These are phyloP conservation scores for Colletotrichum scovillei DNA, from an alignment of 2,329 filamentous ascomycete genomes.

Conservation along the genomic window DNA sequence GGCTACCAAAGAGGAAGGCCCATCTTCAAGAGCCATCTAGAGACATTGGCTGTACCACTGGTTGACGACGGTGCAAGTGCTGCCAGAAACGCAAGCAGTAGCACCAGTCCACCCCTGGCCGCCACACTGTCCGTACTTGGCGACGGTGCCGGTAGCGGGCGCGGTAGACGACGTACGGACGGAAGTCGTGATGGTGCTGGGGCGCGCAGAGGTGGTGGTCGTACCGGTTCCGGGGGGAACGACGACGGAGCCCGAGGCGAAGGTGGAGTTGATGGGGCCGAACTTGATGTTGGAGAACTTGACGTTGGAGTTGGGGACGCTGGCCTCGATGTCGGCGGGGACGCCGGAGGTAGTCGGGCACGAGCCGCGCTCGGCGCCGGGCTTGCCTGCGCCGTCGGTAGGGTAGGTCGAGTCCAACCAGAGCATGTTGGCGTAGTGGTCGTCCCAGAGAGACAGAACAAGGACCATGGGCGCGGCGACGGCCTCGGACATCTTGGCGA, in stretches of 20 bases:
- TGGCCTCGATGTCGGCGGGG: constrained; percentile 60
- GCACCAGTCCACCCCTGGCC: constrained; percentile 49
- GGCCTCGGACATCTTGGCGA: constrained; percentile 65
- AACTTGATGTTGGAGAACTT: constrained; percentile 68
- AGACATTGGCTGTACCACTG: constrained; percentile 56
- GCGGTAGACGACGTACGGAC: background rate
- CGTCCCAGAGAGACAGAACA: constrained; percentile 69
- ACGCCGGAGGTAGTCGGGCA: constrained; percentile 64
- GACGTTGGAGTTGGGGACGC: constrained; percentile 60
- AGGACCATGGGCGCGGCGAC: constrained; percentile 58
- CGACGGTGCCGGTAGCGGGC: constrained; percentile 37
- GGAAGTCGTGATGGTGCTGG: constrained; percentile 21
- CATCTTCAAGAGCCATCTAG: constrained; percentile 37
- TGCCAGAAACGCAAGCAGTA: constrained; percentile 47
- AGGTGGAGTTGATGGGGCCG: constrained; percentile 66
- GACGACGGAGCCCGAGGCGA: constrained; percentile 38
- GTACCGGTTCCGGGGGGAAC: constrained; percentile 25
- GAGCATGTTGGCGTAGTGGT: constrained; percentile 55
- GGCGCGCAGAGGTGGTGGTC: background rate
- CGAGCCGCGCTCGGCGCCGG: constrained; percentile 64
- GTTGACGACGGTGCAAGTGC: constrained; percentile 51
- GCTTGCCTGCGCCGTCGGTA: constrained; percentile 47
- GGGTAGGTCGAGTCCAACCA: constrained; percentile 80
- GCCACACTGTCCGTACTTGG: constrained; percentile 51
- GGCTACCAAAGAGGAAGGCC: too few relatives aligned